Percentiles rank a stretch among this genome's conserved stretches.
Conservation (phyloP, 2,329 filamentous ascomycete genomes). For the Cercospora zeae-maydis region DNA sequence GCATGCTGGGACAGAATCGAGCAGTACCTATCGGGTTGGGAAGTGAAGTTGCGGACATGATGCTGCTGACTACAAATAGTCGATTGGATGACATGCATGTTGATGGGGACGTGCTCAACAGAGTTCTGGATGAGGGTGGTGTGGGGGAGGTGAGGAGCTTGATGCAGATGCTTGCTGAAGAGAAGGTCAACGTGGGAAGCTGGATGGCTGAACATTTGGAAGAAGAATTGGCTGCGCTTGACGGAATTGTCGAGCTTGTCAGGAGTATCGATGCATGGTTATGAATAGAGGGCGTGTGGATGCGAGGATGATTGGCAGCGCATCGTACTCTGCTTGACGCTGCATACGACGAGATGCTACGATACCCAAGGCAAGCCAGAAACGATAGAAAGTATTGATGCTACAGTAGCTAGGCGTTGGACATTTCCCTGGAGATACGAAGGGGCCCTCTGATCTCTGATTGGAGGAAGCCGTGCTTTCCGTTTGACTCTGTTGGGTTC, state of each 20-base stretch:
- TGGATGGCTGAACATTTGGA: conserved; percentile 36
- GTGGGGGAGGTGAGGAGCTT: conserved; percentile 22
- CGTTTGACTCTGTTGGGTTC: no score
- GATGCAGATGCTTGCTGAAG: conserved; percentile 22
- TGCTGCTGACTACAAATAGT: conserved; percentile 19
- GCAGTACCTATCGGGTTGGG: conserved; percentile 29
- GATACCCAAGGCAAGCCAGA: conserved; percentile 2
- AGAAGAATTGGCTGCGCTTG: conserved; percentile 25
- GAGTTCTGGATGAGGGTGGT: conserved; percentile 34
- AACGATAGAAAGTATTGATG: background rate
- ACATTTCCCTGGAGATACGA: no score
- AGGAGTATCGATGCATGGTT: conserved; percentile 28
- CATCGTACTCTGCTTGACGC: background rate
- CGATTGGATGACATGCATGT: conserved; percentile 36
- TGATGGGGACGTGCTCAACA: conserved; percentile 42
- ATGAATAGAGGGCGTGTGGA: background rate
- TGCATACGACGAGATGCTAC: conserved; percentile 1
- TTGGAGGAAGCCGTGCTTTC: no score
- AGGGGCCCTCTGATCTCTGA: no score
- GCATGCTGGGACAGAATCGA: conserved; percentile 16
- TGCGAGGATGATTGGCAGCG: background rate
- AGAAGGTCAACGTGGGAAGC: conserved; percentile 27
- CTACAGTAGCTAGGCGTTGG: no score
- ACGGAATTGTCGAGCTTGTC: conserved; percentile 25
- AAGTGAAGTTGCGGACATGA: conserved; percentile 31